Base-by-base conservation (phyloP, 2,329 filamentous ascomycete species). In the Diaporthe sp. region DNA sequence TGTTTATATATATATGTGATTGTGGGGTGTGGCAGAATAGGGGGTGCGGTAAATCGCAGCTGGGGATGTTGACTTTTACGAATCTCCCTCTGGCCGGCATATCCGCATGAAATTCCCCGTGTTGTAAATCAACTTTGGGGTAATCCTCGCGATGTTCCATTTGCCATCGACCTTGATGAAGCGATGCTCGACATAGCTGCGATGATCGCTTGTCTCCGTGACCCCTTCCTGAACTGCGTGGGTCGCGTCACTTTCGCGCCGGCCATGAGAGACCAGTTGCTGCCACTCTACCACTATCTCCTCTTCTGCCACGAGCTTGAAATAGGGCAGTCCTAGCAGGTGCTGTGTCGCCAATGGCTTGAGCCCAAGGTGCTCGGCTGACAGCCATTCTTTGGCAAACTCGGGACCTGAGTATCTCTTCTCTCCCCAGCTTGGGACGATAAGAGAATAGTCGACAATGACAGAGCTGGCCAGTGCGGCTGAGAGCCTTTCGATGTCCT, bases 271-370 rank as follows among this genome's bases (percentile, higher is more conserved):
- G 2, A 25, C 63, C 28, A 68, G 47, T 25, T 53, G 63, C 22
- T 68, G 63, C 63, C 63, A 68, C 8, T 68, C 63, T 20, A 68
- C 63, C 28, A 53, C 63, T 25, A 68, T 53, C 31, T 68, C 47
- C 31, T 68, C 63, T 4, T 68, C 44, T 68, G 44, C 13, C 31
- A 68, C 47, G 4, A 25, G 22, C 28, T 67, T 68, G 31, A 68
- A 68, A 37, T 67, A 67, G 13, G 63, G 63, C 28, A 67, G 28
- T 12, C 44, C 63, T 1, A 53, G 20, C 6, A 68, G 17, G 13
- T 68, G 63, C 13, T 68, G 63, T 37, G 63, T 68, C 51, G 22
- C 63, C 31, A 68, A 28, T 39, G 63, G 63, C 17, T 68, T 53
- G 15, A 68, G 13, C 2, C 47, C 63, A 22, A 68, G 63, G 31